Percentiles rank a stretch among this genome's conserved stretches.
These are phyloP conservation scores for Cardamine chenopodiifolia DNA, from an alignment of 345 rosid species.

Conservation along the genomic window DNA sequence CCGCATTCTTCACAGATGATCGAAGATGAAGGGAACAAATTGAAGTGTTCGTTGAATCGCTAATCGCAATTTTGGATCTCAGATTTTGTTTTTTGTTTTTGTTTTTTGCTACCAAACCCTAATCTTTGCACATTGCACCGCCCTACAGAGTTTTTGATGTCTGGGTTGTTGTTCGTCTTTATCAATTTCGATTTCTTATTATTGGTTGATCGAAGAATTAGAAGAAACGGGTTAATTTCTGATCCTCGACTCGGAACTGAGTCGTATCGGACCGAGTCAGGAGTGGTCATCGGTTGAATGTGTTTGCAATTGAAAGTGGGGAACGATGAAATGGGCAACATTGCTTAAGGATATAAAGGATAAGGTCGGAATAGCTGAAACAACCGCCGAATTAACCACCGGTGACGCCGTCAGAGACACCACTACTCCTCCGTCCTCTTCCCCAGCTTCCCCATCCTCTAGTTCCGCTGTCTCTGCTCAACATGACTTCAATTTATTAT, in stretches of 20 bases:
- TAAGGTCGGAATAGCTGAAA: conserved; percentile 73
- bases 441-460: conserved; percentile 49
- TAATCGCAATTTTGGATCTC: conserved; percentile 27
- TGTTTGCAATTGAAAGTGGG: not conserved
- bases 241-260: conserved; percentile 32
- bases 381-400: conserved; percentile 55
- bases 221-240: conserved; percentile 14
- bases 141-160: conserved; percentile 26
- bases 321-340: conserved; percentile 90
- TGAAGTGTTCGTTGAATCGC: not conserved
- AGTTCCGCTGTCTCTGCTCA: conserved; percentile 48
- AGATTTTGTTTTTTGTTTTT: conserved; percentile 9
- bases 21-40: not conserved
- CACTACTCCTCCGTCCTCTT: conserved; percentile 48
- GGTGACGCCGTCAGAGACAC: conserved; percentile 45
- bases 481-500: conserved; percentile 47
- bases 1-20: not conserved
- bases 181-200: not conserved
- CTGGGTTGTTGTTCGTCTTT: conserved; percentile 13
- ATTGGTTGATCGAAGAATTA: conserved; percentile 9
- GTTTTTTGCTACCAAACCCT: conserved; percentile 27
- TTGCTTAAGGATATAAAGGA: conserved; percentile 90
- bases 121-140: conserved; percentile 33
- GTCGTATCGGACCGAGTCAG: conserved; percentile 22
- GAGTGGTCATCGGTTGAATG: not conserved